Evolutionary conservation across 208 protist genomes (phyloP), one percentile per base, ranked within the genome.

Genomic region (Crithidia bombi): DNA sequence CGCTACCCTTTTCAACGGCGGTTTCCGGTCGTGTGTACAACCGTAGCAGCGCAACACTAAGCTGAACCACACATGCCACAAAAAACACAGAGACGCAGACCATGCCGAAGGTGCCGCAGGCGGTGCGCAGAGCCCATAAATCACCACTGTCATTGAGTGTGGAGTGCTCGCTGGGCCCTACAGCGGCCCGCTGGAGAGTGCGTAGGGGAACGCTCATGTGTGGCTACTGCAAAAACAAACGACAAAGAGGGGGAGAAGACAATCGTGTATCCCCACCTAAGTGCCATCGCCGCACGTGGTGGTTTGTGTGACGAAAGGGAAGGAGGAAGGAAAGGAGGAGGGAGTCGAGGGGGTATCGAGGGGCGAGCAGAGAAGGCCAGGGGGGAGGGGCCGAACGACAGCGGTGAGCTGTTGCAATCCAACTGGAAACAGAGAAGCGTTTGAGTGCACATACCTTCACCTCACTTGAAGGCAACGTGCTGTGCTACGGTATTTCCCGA

Each of bases 61-160:
- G 21, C 5, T 82, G 46, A 14, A 55, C 68, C 36, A 79, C 28
- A 59, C 55, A 52, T 59, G 67, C 56, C 44, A 68, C 32, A 21
- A 81, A 36, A 10, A 84, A 50, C 19, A 69, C 3, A 3, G 63
- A 66, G 12, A 82, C 36, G 56, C 69, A 82, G 7, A 23, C 41
- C 17, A 54, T 44, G 7, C 71, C 71, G 49, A 77, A 77, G 6
- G 64, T 77, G 57, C 64, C 71, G 47, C 71, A 77, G 28, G 64
- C 71, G 38, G 46, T 67, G 46, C 64, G 71, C 7, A 77, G 63
- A 19, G 64, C 64, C 11, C 36, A 10, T 5, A 77, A 57, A 7
- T 71, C 64, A 11, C 61, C 26, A 43, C 64, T 71, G 41, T 64
- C 46, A 55, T 68, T 69, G 36, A 75, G 58, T n/a, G 6, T 36